Percentiles rank a stretch among this genome's conserved stretches.
phyloP scores from a whole-genome alignment of 495 filamentous ascomycete genomes.

The Neurospora pannonica region DNA sequence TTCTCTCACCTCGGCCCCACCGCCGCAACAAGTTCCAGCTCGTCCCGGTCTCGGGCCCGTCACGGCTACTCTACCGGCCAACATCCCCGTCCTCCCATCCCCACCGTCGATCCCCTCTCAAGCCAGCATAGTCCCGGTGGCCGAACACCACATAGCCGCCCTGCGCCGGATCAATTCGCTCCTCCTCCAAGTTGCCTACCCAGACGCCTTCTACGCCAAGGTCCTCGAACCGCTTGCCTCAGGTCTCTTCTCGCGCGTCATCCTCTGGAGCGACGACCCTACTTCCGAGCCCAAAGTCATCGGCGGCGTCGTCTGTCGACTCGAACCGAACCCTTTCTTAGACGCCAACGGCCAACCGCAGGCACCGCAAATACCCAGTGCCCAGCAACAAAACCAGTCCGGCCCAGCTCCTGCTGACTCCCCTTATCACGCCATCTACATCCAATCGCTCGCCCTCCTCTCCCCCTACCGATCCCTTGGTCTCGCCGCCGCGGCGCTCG shows the following conservation, averaged over 20 bases:
- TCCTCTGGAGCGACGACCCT: conserved; percentile 40
- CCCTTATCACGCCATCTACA: conserved; percentile 55
- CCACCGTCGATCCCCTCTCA: conserved; percentile 31
- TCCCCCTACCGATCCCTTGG: conserved; percentile 74
- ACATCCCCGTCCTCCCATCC: conserved; percentile 19
- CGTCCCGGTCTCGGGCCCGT: conserved; percentile 1
- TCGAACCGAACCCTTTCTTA: conserved; percentile 43
- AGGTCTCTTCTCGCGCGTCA: conserved; percentile 66
- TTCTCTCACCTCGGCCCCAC: conserved; percentile 5
- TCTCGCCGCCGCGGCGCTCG: conserved; percentile 65
- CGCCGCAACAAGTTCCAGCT: conserved; percentile 14
- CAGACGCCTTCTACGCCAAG: conserved; percentile 74
- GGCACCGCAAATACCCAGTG: not conserved
- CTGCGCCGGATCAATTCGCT: conserved; percentile 74
- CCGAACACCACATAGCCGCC: conserved; percentile 55
- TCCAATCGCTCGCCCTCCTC: conserved; percentile 75
- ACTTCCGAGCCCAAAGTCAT: conserved; percentile 50
- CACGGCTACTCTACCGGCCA: conserved; percentile 20
- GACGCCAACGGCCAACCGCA: conserved; percentile 9
- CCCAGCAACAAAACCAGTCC: not conserved
- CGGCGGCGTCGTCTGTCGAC: conserved; percentile 74
- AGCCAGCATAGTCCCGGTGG: conserved; percentile 51
- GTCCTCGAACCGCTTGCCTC: conserved; percentile 57
- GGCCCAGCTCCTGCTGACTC: conserved; percentile 8
- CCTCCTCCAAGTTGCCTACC: conserved; percentile 81